Base-by-base conservation (phyloP, 805 yeast species). In the Blastobotrys robertii region DNA sequence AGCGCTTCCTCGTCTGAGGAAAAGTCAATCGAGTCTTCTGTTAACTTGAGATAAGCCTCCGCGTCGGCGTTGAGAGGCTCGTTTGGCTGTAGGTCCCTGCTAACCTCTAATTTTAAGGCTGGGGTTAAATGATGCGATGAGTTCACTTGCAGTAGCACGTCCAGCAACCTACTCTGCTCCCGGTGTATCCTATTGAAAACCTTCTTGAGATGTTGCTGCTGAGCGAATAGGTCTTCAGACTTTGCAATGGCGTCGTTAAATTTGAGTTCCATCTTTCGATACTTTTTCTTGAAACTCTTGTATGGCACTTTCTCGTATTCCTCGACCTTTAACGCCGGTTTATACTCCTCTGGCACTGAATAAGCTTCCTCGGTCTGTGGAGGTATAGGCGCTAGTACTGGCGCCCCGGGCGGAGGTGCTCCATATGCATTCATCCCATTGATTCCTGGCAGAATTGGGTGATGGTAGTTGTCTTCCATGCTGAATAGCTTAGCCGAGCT, bases 161-260 rank as follows among this genome's bases (percentile, higher is more conserved):
- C 53, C 15, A 42, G 8, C 25, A 52, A 15, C 7, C 45, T 41
- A 29, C 34, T 34, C n/a, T 45, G 47, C 30, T 52, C 51, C 8
- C 56, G 42, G 12, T 32, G 39, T 4, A 50, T 16, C n/a, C 53
- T 39, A 37, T 50, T 50, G 34, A 43, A 49, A 8, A 45, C 12
- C 43, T 37, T 30, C 30, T 31, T 41, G 12, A 50, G 44, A 8
- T 30, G 25, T 10, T 37, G 33, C 19, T 48, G 34, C 38, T 47
- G 25, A 9, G 29, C 29, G 30, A 45, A 43, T 3, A 52, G 47
- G 16, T 39, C 37, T 3, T 50, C 51, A 19, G 53, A 44, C 14
- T 30, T 22, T 11, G 32, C 42, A 51, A 52, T 46, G 9, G 39
- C 44, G 13, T 38, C 32, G 12, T 32, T 35, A 42, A 52, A 52